These are phyloP conservation scores for Arthrobotrys sphaeroides DNA, from an alignment of 2,329 filamentous ascomycete genomes.

Conservation along the genomic window DNA sequence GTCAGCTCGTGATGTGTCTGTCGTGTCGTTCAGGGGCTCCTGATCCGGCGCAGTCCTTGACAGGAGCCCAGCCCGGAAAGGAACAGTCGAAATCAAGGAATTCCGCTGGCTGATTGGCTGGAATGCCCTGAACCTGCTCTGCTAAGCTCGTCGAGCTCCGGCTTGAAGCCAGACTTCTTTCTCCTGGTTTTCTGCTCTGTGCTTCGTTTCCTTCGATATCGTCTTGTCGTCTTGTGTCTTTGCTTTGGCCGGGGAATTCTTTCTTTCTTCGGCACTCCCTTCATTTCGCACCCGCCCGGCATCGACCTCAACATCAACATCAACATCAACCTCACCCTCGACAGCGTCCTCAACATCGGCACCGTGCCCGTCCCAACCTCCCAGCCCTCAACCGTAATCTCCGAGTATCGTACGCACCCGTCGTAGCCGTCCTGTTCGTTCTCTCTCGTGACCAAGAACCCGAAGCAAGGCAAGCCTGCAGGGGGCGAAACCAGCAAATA, in stretches of 20 bases:
- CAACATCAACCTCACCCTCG: not conserved
- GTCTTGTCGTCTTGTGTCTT: too few relatives aligned
- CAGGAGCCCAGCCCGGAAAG: slow-evolving; percentile 7
- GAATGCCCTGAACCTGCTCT: slow-evolving; percentile 1
- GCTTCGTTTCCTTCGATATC: not conserved
- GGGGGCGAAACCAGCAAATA: not conserved
- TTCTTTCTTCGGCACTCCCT: too few relatives aligned
- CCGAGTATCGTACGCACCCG: not conserved
- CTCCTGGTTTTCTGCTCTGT: not conserved
- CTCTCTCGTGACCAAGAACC: not conserved
- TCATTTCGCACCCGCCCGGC: not conserved
- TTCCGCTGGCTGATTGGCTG: slow-evolving; percentile 31
- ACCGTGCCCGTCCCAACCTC: too few relatives aligned
- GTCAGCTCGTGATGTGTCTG: not conserved
- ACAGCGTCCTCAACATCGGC: not conserved
- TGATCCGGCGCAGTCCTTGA: slow-evolving; percentile 13
- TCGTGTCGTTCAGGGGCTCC: not conserved
- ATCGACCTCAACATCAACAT: not conserved
- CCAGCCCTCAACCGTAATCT: too few relatives aligned
- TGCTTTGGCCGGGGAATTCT: too few relatives aligned
- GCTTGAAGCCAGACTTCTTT: too few relatives aligned
- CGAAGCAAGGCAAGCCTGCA: not conserved
- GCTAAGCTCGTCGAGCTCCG: not conserved
- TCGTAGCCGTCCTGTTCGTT: not conserved
- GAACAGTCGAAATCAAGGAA: not conserved